A percentile compares a stretch with the other conserved stretches of the same genome.
phyloP scores from a whole-genome alignment of 2,329 filamentous ascomycete genomes.

The Ophiostoma triangulosporum region DNA sequence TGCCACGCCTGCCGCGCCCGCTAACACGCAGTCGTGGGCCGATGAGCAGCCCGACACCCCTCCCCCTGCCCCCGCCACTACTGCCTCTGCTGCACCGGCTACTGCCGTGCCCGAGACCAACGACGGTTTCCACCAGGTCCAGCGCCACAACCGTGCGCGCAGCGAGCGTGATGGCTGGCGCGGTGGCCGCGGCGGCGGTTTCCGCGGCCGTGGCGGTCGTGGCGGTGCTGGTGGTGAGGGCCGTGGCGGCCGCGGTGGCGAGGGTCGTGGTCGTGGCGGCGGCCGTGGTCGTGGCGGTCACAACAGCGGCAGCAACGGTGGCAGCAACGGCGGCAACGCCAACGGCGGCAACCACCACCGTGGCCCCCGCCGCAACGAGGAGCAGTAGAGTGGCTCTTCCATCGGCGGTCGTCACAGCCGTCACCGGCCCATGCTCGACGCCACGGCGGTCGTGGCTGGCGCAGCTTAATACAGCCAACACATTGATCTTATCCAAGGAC shows the following conservation, averaged over 20 bases:
- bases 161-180: constrained; percentile 37
- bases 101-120: constrained; percentile 27
- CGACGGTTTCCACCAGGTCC: constrained; percentile 64
- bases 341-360: neutral
- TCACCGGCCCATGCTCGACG: neutral
- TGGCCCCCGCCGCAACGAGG: neutral
- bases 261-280: constrained; percentile 4
- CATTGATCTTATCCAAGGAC: no score
- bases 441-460: no score
- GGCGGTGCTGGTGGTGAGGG: constrained; percentile 28
- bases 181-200: constrained; percentile 38
- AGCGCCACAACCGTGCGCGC: constrained; percentile 42
- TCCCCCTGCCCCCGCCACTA: constrained; percentile 19
- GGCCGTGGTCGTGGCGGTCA: constrained; percentile 7
- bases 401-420: neutral
- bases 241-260: constrained; percentile 5
- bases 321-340: neutral
- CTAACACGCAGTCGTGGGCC: constrained; percentile 60
- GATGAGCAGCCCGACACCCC: constrained; percentile 56
- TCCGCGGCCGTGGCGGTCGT: constrained; percentile 32
- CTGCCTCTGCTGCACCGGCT: constrained; percentile 16
- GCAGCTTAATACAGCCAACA: neutral
- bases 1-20: constrained; percentile 43
- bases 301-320: neutral
- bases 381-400: neutral